A percentile compares a stretch with the other conserved stretches of the same genome.
Conservation (phyloP, 2,329 filamentous ascomycete species). For the Graphilbum fragrans region DNA sequence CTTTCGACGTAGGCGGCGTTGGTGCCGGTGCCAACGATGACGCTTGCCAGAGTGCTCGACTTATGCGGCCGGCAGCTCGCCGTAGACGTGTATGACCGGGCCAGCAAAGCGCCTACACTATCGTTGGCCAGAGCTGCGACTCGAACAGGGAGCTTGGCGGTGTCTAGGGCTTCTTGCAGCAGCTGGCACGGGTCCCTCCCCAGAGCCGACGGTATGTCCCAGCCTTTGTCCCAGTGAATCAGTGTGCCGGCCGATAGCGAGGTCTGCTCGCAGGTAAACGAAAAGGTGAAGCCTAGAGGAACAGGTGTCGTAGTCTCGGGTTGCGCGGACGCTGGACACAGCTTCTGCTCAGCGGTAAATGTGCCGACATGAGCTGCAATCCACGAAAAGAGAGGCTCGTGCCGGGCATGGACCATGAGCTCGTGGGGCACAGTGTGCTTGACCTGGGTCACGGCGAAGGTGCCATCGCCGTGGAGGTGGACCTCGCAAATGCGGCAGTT, state of each 20-base stretch:
- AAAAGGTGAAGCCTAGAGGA: slow-evolving; percentile 93
- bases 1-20: slow-evolving; percentile 97
- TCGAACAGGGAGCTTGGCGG: slow-evolving; percentile 69
- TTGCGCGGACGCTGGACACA: slow-evolving; percentile 35
- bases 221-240: slow-evolving; percentile 97
- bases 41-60: slow-evolving; percentile 50
- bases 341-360: slow-evolving; percentile 56
- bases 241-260: slow-evolving; percentile 89
- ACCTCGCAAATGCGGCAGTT: slow-evolving; percentile 97
- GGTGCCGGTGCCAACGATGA: slow-evolving; percentile 94
- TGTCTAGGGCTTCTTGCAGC: slow-evolving; percentile 79
- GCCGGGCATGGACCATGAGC: slow-evolving; percentile 77
- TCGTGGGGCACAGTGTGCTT: slow-evolving; percentile 84
- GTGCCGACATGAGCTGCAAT: slow-evolving; percentile 80
- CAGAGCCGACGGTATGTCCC: slow-evolving; percentile 82
- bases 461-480: slow-evolving; percentile 81
- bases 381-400: slow-evolving; percentile 80
- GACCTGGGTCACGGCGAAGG: slow-evolving; percentile 81
- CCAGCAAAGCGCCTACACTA: slow-evolving; percentile 94
- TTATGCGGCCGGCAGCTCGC: no score
- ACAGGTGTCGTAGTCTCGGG: slow-evolving; percentile 54
- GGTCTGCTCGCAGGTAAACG: slow-evolving; percentile 85
- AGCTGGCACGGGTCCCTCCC: slow-evolving; percentile 88
- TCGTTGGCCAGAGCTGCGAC: slow-evolving; percentile 98
- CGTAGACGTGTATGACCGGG: slow-evolving; percentile 69